Evolutionary conservation across 495 filamentous ascomycete species (phyloP), one percentile per base, ranked within the genome.

Genomic region (Amniculicola lignicola): DNA sequence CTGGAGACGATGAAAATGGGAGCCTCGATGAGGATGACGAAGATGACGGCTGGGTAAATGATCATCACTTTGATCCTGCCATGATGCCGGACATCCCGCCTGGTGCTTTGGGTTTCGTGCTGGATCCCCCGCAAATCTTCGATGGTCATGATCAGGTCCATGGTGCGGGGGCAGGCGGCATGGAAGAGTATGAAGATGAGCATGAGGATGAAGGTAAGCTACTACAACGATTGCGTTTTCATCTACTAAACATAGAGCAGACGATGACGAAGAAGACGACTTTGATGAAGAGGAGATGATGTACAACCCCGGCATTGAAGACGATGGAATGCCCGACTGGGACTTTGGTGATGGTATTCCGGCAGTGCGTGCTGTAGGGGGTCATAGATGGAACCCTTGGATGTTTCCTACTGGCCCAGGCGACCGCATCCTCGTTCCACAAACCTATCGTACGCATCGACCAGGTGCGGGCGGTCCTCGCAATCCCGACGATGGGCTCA

Each of bases 401-500:
- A 68, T 69, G 43, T 71, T 74, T 38, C 62, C 65, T 35, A 61
- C 61, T 46, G 52, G 54, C 25, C 63, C 65, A 23, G 43, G 46
- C 22, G 70, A 70, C 47, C 66, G 68, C 38, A 65, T 67, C 24
- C 44, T 64, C 38, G 71, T 78, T 21, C 61, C 61, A 4, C n/a
- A n/a, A n/a, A 42, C 55, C 19, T 81, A 81, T 64, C 74, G 79
- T 48, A 74, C 82, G 43, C 77, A 82, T 59, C 70, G 81, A 35
- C 74, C 70, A 35, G 73, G 79, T 37, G 67, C 7, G n/a, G 9
- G 71, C 15, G 70, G 69, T 3, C 61, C 74, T 23, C 79, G 82
- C 21, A 70, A 70, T 12, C 77, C 76, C 36, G 89, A 95, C 62
- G 89, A 95, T 63, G 89, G 88, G 15, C 76, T 78, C 3, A 95